phyloP scores from a whole-genome alignment of 495 filamentous ascomycete genomes.

The Darksidea phi region DNA sequence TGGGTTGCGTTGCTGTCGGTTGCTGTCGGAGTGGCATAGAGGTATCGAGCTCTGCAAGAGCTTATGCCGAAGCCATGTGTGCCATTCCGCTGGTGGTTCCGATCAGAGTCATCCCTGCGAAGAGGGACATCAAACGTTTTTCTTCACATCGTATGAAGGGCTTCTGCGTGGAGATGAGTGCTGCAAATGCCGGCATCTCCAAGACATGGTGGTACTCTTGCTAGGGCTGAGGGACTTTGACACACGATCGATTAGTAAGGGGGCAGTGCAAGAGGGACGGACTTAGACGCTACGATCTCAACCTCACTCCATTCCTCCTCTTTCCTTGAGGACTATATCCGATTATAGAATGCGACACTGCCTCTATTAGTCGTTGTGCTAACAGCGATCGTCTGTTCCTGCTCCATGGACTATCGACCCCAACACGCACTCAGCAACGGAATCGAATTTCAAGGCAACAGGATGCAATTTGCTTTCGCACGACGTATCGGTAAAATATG shows the following conservation, averaged over 20 bases:
- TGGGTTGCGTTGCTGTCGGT: too few relatives aligned
- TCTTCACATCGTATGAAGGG: too few relatives aligned
- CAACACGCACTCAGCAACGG: neutral
- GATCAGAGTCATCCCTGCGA: too few relatives aligned
- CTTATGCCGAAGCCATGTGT: too few relatives aligned
- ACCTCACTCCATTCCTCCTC: neutral
- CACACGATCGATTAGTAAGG: conserved; percentile 19
- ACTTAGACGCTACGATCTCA: conserved; percentile 4
- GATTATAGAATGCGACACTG: neutral
- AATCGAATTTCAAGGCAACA: neutral
- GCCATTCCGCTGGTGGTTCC: too few relatives aligned
- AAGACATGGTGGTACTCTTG: conserved; percentile 19
- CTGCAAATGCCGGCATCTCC: too few relatives aligned
- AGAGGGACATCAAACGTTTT: too few relatives aligned
- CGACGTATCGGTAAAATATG: neutral
- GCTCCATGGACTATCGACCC: neutral
- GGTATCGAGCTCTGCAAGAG: too few relatives aligned
- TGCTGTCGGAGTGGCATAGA: too few relatives aligned
- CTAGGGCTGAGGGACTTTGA: neutral
- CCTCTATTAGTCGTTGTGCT: neutral
- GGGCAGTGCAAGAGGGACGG: conserved; percentile 24
- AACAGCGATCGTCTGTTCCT: neutral
- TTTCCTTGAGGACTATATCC: neutral
- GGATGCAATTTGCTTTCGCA: neutral
- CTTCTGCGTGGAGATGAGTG: too few relatives aligned